Conservation (phyloP, 83 land plant genomes). For the Isoetes engelmannii region DNA sequence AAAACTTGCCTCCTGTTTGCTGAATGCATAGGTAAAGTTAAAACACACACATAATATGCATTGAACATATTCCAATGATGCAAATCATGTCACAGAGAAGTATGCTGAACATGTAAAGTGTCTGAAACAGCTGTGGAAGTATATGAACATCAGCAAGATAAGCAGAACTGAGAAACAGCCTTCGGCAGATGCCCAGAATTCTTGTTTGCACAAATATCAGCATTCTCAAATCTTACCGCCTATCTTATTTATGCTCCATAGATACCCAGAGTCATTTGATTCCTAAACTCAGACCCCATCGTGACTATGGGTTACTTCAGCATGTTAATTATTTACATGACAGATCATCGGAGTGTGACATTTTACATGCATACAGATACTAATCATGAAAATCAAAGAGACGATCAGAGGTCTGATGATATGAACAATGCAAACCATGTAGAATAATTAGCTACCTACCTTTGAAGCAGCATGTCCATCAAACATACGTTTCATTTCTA, state of each 20-base stretch:
- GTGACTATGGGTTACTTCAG: background rate
- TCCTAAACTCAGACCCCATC: too few species aligned
- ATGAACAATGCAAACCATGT: background rate
- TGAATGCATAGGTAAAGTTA: background rate
- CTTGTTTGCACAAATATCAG: too few species aligned
- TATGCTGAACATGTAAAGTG: background rate
- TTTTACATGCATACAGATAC: background rate
- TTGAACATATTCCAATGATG: background rate
- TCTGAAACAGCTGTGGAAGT: background rate
- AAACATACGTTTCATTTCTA: constrained; percentile 10
- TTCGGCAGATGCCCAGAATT: too few species aligned
- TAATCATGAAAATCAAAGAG: background rate
- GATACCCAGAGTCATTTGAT: too few species aligned
- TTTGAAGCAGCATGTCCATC: constrained; percentile 4
- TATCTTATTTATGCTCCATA: too few species aligned
- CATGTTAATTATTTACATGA: background rate
- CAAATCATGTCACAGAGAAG: background rate
- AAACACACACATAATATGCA: background rate
- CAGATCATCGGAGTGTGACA: background rate
- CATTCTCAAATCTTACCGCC: too few species aligned
- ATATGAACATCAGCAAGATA: background rate
- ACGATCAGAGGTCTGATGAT: background rate
- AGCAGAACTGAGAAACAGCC: background rate
- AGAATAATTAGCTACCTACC: background rate
- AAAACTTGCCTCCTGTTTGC: constrained; percentile 46